Conservation (phyloP, 2,329 filamentous ascomycete genomes). For the Cryphonectria nitschkei region DNA sequence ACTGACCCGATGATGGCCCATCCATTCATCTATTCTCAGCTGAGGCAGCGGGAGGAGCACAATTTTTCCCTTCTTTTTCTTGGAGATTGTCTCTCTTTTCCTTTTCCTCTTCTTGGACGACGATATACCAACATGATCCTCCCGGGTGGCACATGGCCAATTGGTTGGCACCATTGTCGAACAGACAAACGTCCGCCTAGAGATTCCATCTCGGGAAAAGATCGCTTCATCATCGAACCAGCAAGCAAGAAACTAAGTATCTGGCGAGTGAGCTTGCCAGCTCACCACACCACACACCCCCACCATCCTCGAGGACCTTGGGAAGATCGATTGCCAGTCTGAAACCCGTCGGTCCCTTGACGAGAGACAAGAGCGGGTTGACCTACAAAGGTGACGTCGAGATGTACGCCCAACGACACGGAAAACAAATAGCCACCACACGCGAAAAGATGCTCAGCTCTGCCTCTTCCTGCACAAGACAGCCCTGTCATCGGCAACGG, state of each 20-base stretch:
- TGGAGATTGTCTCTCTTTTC: not conserved
- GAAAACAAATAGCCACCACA: not conserved
- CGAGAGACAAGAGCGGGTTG: not conserved
- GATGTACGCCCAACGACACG: not conserved
- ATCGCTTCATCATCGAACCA: not conserved
- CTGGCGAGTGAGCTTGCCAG: not conserved
- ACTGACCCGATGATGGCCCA: not conserved
- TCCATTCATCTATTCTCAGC: too few relatives aligned
- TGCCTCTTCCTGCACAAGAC: not conserved
- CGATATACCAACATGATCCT: not conserved
- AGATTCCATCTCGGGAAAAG: not conserved
- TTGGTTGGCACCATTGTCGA: not conserved
- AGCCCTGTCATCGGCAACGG: not conserved
- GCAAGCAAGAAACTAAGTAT: not conserved
- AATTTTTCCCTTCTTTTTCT: not conserved
- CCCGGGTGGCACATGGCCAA: not conserved
- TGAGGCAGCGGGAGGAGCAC: not conserved
- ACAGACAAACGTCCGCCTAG: not conserved
- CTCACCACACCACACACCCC: not conserved
- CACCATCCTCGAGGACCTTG: not conserved
- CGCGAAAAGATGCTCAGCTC: not conserved
- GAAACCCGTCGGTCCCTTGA: not conserved
- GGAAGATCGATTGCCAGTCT: not conserved
- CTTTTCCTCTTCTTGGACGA: not conserved
- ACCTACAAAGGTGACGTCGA: not conserved